phyloP scores from a whole-genome alignment of 805 yeast genomes.

The Torulaspora franciscae region DNA sequence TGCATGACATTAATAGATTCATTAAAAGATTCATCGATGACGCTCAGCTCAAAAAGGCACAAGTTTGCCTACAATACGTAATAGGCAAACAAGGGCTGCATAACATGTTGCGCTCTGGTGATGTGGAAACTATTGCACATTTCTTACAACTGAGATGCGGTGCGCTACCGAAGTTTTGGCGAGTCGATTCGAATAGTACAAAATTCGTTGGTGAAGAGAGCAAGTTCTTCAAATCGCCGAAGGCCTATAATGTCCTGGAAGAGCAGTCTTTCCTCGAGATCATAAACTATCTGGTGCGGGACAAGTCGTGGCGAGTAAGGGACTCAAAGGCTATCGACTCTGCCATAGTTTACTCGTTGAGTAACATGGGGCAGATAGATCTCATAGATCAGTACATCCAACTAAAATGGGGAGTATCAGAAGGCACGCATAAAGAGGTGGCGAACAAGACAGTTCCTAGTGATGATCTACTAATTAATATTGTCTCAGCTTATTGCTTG shows the following conservation, averaged over 20 bases:
- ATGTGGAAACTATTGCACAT: slow-evolving; percentile 18
- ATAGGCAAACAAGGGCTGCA: slow-evolving; percentile 13
- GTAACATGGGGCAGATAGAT: slow-evolving; percentile 19
- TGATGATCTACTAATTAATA: slow-evolving; percentile 20
- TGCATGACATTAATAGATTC: slow-evolving; percentile 20
- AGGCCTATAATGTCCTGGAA: slow-evolving; percentile 15
- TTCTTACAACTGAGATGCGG: slow-evolving; percentile 30
- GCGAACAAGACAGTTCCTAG: slow-evolving; percentile 15
- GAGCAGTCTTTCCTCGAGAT: slow-evolving; percentile 14
- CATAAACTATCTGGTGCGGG: slow-evolving; percentile 11
- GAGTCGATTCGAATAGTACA: slow-evolving; percentile 1
- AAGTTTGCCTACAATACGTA: slow-evolving; percentile 18
- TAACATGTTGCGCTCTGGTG: slow-evolving; percentile 10
- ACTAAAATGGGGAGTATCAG: slow-evolving; percentile 20
- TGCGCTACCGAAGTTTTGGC: slow-evolving; percentile 24
- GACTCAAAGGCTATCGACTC: slow-evolving; percentile 18
- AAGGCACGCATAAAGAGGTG: background rate
- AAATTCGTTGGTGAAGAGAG: slow-evolving; percentile 9
- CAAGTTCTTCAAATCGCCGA: slow-evolving; percentile 1
- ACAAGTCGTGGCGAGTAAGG: slow-evolving; percentile 10
- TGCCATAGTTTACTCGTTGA: slow-evolving; percentile 26
- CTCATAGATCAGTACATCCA: slow-evolving; percentile 19
- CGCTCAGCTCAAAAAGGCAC: slow-evolving; percentile 26
- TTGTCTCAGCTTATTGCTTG: slow-evolving; percentile 21
- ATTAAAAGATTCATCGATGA: slow-evolving; percentile 15